phyloP scores from a whole-genome alignment of 352 stramenopile genomes.

The Phytophthora sojae region DNA sequence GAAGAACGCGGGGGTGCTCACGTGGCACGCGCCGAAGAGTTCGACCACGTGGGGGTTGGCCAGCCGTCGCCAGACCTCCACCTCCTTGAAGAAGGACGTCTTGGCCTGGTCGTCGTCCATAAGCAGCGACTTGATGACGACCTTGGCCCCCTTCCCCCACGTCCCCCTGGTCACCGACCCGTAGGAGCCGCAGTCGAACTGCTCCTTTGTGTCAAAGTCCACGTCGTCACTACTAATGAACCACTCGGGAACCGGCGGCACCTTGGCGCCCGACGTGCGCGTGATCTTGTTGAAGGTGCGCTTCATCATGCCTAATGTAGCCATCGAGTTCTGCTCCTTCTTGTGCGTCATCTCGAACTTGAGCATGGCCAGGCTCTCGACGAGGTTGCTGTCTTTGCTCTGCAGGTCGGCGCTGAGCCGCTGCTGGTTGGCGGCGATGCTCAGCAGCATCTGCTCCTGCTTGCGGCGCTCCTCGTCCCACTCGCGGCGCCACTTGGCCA shows the following conservation, averaged over 20 bases:
- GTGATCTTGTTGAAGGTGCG: slow-evolving; percentile 34
- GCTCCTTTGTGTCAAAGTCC: slow-evolving; percentile 28
- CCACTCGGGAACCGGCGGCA: slow-evolving; percentile 30
- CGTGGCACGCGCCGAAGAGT: slow-evolving; percentile 60
- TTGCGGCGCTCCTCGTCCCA: slow-evolving; percentile 37
- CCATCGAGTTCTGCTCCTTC: slow-evolving; percentile 22
- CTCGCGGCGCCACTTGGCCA: slow-evolving; percentile 32
- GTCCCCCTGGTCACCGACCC: slow-evolving; percentile 21
- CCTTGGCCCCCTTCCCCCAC: slow-evolving; percentile 37
- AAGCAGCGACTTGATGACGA: slow-evolving; percentile 51
- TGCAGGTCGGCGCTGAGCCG: slow-evolving; percentile 19
- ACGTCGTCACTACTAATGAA: slow-evolving; percentile 40
- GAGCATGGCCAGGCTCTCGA: slow-evolving; percentile 34
- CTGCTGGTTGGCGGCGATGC: slow-evolving; percentile 24
- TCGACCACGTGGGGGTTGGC: slow-evolving; percentile 51
- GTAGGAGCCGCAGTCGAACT: slow-evolving; percentile 27
- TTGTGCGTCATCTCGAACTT: slow-evolving; percentile 42
- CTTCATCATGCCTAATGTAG: slow-evolving; percentile 26
- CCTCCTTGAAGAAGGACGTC: slow-evolving; percentile 44
- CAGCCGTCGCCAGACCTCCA: slow-evolving; percentile 46
- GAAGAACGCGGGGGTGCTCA: slow-evolving; percentile 40
- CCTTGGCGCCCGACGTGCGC: slow-evolving; percentile 28
- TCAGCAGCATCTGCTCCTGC: slow-evolving; percentile 38
- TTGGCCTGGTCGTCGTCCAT: slow-evolving; percentile 38
- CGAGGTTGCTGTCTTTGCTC: slow-evolving; percentile 25